A percentile compares a stretch with the other conserved stretches of the same genome.
These are phyloP conservation scores for Blepharisma undulans DNA, from an alignment of 169 alveolate genomes.

Conservation along the genomic window DNA sequence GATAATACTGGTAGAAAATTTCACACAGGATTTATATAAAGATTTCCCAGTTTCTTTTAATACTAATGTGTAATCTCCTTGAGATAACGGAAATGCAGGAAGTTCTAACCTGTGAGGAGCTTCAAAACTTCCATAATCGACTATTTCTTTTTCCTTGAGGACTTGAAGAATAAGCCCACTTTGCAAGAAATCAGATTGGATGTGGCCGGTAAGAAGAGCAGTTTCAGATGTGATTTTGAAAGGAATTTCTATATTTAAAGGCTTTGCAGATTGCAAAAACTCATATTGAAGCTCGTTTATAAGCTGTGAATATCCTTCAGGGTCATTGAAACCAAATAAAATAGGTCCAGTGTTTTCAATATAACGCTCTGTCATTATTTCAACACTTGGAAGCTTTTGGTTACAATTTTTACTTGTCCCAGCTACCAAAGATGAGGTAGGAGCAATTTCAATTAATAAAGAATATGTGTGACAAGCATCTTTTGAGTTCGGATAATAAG, in stretches of 20 bases:
- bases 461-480: neutral
- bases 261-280: neutral
- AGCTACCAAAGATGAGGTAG: neutral
- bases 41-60: neutral
- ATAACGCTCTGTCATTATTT: neutral
- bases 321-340: neutral
- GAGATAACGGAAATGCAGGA: neutral
- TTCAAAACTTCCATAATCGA: neutral
- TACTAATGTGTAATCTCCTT: conserved; percentile 18
- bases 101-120: conserved; percentile 33
- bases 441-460: neutral
- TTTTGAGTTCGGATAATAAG: neutral
- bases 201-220: conserved; percentile 4
- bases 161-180: neutral
- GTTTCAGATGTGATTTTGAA: conserved; percentile 14
- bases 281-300: neutral
- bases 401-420: neutral
- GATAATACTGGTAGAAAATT: neutral
- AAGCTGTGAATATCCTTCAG: neutral
- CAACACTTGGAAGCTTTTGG: neutral
- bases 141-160: neutral
- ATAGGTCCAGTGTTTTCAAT: neutral
- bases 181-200: neutral
- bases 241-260: neutral
- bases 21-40: neutral